Conservation (phyloP, 2,329 filamentous ascomycete species). For the Sporothrix brunneoviolacea region DNA sequence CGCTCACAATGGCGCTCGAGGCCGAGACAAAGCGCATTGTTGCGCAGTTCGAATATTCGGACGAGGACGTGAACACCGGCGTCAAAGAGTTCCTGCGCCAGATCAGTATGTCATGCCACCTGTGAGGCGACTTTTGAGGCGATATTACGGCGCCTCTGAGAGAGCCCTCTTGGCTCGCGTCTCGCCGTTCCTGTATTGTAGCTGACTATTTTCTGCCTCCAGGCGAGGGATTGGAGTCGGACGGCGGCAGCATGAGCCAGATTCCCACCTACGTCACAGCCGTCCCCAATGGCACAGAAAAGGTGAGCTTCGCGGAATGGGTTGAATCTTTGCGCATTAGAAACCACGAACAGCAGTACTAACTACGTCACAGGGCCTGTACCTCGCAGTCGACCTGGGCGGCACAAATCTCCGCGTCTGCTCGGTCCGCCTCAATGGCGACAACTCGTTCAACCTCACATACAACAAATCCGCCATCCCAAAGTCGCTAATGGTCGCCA, state of each 20-base stretch:
- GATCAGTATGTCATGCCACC: constrained; percentile 53
- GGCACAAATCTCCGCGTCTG: constrained; percentile 98
- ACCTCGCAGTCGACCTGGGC: constrained; percentile 94
- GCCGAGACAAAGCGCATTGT: constrained; percentile 75
- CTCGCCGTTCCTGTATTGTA: background rate
- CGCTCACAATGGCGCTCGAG: constrained; percentile 54
- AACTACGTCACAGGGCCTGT: constrained; percentile 61
- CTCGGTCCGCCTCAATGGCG: constrained; percentile 86
- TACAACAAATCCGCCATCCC: constrained; percentile 92
- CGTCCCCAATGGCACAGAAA: constrained; percentile 95
- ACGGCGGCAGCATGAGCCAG: constrained; percentile 80
- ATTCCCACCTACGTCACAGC: constrained; percentile 96
- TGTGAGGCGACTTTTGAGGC: no score
- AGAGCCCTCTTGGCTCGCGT: no score
- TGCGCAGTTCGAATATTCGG: constrained; percentile 76
- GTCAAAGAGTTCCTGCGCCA: constrained; percentile 81
- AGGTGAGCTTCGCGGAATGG: constrained; percentile 46
- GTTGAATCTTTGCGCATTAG: background rate
- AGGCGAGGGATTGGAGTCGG: constrained; percentile 75
- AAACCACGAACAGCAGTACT: no score
- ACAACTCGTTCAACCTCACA: constrained; percentile 89
- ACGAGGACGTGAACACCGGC: constrained; percentile 69
- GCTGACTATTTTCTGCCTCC: background rate
- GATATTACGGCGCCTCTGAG: no score
- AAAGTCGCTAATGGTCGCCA: constrained; percentile 79